Conservation (phyloP, 2,329 filamentous ascomycete genomes). For the Beauveria bassiana region DNA sequence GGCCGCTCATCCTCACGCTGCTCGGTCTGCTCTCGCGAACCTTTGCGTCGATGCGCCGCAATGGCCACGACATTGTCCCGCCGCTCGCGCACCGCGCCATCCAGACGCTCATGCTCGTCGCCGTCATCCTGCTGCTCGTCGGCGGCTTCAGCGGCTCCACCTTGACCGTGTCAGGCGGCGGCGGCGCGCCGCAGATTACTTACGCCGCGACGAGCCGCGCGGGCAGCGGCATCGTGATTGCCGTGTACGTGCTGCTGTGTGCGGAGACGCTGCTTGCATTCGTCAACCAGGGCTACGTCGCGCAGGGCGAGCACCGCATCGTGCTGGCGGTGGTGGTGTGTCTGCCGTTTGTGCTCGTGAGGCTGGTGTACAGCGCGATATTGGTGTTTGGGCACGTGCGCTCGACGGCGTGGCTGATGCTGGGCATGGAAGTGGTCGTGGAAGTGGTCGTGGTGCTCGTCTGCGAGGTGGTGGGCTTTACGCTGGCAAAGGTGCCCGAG, state of each 20-base stretch:
- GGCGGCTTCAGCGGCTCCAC: conserved; percentile 21
- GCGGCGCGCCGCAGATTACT: conserved; percentile 17
- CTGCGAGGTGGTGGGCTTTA: conserved; percentile 24
- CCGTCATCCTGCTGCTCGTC: conserved; percentile 25
- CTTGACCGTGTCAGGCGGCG: conserved; percentile 17
- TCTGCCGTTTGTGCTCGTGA: conserved; percentile 26
- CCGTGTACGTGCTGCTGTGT: conserved; percentile 33
- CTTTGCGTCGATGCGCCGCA: conserved; percentile 41
- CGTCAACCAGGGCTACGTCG: conserved; percentile 30
- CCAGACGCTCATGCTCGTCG: conserved; percentile 35
- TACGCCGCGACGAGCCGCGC: conserved; percentile 22
- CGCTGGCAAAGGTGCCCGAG: conserved; percentile 18
- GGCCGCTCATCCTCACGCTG: conserved; percentile 39
- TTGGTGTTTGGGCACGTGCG: conserved; percentile 22
- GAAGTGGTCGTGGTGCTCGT: conserved; percentile 26
- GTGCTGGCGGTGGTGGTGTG: conserved; percentile 33
- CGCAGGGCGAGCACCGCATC: conserved; percentile 47
- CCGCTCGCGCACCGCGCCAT: conserved; percentile 27
- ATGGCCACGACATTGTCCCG: conserved; percentile 21
- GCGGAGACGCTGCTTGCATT: conserved; percentile 32
- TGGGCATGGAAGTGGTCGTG: conserved; percentile 25
- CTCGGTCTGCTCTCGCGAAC: conserved; percentile 24
- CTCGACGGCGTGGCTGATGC: conserved; percentile 23
- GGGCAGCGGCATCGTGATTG: conserved; percentile 24
- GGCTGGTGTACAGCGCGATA: conserved; percentile 23